Base-by-base conservation (phyloP, 139 green algal species). In the Volvox africanus region DNA sequence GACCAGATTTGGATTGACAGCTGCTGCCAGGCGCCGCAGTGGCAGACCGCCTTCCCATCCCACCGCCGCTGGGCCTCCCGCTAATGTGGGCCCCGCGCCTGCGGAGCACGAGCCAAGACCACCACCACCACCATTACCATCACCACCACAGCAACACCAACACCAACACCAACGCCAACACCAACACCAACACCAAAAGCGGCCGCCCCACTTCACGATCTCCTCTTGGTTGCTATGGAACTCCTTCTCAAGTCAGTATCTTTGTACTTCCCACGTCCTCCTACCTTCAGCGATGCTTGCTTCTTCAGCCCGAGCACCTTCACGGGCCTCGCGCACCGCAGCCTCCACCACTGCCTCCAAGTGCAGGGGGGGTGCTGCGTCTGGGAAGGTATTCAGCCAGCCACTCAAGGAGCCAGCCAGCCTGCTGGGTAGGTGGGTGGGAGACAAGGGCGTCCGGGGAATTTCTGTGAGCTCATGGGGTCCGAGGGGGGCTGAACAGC, bases 41-140 rank as follows among this genome's bases (percentile, higher is more conserved):
- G 86, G 73, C 86, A 90, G 75, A 2, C 73, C 86, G 86, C 75
- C 86, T 76, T 89, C 85, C 85, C 85, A 89, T 37, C 83, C 83
- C n/a, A 44, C 85, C 22, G 69, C 84, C 37, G 36, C 68, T 0
- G 85, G 28, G 85, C 85, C 69, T 30, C 85, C 85, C 6, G 14
- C 3, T 9, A 75, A 11, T 1, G 69, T 89, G 37, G 85, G 85
- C 20, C 85, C 85, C 3, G 85, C 85, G n/a, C 85, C 85, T 89
- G 85, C 0, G 26, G 32, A 33, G 73, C 26, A 36, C 6, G 12
- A 20, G 62, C 20, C n/a, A 35, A 1, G 62, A 24, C 30, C 24
- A n/a, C 67, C 67, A 32, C 11, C 67, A 14, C 67, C 67, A n/a
- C n/a, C n/a, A n/a, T n/a, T n/a, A n/a, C n/a, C n/a, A n/a, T n/a